Conservation (phyloP, 1,284 basidiomycete species). For the Cryptococcus sp. region DNA sequence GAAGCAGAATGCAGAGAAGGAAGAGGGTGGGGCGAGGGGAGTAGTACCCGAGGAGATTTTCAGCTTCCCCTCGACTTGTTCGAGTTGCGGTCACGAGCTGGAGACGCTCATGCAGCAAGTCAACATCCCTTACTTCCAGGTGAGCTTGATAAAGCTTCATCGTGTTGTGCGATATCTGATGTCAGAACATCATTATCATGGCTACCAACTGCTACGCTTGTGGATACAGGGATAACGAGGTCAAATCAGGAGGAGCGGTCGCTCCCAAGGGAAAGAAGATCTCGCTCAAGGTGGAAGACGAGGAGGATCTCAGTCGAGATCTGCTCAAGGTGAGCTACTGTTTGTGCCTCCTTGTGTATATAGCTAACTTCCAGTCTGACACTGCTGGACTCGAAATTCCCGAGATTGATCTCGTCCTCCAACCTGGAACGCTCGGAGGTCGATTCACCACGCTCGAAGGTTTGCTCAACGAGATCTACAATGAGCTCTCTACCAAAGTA, state of each 20-base stretch:
- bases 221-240: constrained; percentile 96
- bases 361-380: constrained; percentile 60
- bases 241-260: constrained; percentile 89
- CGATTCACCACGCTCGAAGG: constrained; percentile 97
- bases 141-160: constrained; percentile 34
- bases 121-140: constrained; percentile 97
- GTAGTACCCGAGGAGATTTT: constrained; percentile 73
- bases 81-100: constrained; percentile 75
- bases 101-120: constrained; percentile 95
- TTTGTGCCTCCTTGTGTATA: not conserved
- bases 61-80: constrained; percentile 82
- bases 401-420: constrained; percentile 88
- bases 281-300: constrained; percentile 83
- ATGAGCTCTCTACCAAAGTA: constrained; percentile 89
- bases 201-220: constrained; percentile 93
- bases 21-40: constrained; percentile 23
- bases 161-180: not conserved
- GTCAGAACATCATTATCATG: constrained; percentile 93
- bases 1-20: constrained; percentile 21
- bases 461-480: constrained; percentile 88
- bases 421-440: constrained; percentile 93
- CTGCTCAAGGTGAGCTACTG: constrained; percentile 70
- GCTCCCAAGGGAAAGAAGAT: constrained; percentile 80
- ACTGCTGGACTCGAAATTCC: constrained; percentile 86
- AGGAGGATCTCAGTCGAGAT: constrained; percentile 89